Conservation (phyloP, 108 stramenopile species). For the Nannochloropsis gaditana region DNA sequence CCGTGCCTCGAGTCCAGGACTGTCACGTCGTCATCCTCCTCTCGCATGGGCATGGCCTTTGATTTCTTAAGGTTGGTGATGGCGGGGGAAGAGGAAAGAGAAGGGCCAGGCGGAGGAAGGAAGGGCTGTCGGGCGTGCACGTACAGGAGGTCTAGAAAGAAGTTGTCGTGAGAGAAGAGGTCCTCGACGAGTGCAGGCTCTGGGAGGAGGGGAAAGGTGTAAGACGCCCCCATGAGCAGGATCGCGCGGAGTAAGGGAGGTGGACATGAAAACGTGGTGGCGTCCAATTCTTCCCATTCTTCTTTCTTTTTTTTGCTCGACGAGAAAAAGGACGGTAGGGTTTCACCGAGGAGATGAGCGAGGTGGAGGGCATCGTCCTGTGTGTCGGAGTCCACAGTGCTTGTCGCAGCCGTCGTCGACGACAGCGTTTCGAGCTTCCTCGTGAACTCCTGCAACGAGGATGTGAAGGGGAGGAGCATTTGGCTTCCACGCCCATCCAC, state of each 20-base stretch:
- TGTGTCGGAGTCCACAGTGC: no score
- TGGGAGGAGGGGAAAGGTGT: neutral
- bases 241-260: neutral
- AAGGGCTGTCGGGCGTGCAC: neutral
- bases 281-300: neutral
- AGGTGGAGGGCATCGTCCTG: neutral
- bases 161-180: neutral
- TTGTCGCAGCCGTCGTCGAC: no score
- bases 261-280: neutral
- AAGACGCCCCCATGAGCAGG: neutral
- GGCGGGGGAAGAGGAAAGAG: conserved; percentile 1
- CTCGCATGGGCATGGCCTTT: no score
- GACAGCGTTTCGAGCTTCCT: no score
- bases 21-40: no score
- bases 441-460: no score
- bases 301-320: neutral
- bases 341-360: neutral
- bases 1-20: no score
- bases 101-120: neutral
- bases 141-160: neutral
- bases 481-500: neutral
- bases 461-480: neutral
- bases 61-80: neutral
- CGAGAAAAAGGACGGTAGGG: neutral
- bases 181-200: neutral